Percentiles rank a stretch among this genome's conserved stretches.
These are phyloP conservation scores for Trypanosoma cruzi DNA, from an alignment of 208 protist species.

Conservation along the genomic window DNA sequence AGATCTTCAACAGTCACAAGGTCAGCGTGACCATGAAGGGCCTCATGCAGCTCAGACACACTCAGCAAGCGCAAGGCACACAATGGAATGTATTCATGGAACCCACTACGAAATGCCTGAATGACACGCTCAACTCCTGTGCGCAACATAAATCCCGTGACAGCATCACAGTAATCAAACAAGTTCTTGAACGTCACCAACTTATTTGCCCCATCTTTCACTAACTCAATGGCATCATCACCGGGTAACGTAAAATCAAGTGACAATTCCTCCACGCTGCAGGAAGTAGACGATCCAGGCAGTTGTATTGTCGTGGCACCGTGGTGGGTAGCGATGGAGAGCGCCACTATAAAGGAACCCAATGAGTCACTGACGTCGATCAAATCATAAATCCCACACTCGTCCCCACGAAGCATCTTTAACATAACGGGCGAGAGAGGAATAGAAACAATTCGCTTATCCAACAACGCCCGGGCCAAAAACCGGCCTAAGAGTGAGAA, in stretches of 20 bases:
- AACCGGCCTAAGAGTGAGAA: conserved; percentile 78
- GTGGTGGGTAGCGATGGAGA: conserved; percentile 31
- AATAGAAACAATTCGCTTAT: conserved; percentile 74
- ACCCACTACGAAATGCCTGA: conserved; percentile 57
- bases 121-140: conserved; percentile 60
- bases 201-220: conserved; percentile 32
- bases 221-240: conserved; percentile 60
- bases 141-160: conserved; percentile 57
- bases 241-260: conserved; percentile 85
- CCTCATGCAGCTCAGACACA: conserved; percentile 66
- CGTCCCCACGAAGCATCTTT: conserved; percentile 76
- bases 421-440: conserved; percentile 72
- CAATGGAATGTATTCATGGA: conserved; percentile 79
- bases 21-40: conserved; percentile 50
- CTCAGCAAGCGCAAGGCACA: conserved; percentile 61
- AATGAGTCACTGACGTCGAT: conserved; percentile 54
- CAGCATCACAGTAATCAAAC: conserved; percentile 73
- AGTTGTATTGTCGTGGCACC: conserved; percentile 29
- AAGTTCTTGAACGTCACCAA: conserved; percentile 61
- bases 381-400: conserved; percentile 71
- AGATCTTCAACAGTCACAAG: conserved; percentile 74
- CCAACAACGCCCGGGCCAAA: conserved; percentile 74
- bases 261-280: conserved; percentile 55
- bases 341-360: conserved; percentile 45
- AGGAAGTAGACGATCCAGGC: conserved; percentile 29